Evolutionary conservation across 495 filamentous ascomycete species (phyloP).

Genomic region (Aspergillus indologenus): DNA sequence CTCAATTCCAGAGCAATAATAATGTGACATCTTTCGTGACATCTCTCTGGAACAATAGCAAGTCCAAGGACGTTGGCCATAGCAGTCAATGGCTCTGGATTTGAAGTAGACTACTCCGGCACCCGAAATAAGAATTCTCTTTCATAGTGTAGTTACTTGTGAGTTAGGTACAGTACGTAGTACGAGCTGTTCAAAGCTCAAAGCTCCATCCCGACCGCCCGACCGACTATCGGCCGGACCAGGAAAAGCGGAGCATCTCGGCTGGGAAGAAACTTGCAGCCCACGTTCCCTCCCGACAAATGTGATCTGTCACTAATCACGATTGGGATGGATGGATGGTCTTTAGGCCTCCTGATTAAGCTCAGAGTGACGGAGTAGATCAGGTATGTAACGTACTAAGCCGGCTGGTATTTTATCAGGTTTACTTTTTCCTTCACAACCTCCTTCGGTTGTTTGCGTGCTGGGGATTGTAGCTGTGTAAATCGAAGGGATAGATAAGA

Average conservation of each 20-base stretch:
- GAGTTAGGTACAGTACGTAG: too few species aligned
- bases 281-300: conserved; percentile 21
- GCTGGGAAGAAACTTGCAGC: conserved; percentile 15
- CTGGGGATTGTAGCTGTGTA: background rate
- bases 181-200: background rate
- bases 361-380: conserved; percentile 7
- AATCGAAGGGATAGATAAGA: background rate
- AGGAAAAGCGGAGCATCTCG: conserved; percentile 1
- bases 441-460: conserved; percentile 2
- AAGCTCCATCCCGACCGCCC: background rate
- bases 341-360: conserved; percentile 9
- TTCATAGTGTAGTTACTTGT: too few species aligned
- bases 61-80: background rate
- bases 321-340: conserved; percentile 7
- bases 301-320: conserved; percentile 22
- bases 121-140: too few species aligned
- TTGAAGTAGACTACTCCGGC: too few species aligned
- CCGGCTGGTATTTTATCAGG: background rate
- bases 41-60: background rate
- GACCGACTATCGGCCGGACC: background rate
- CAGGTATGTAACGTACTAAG: conserved; percentile 1
- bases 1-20: too few species aligned
- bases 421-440: background rate
- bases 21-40: too few species aligned
- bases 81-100: background rate